A percentile compares a stretch with the other conserved stretches of the same genome.
Conservation (phyloP, 225 moss, liverwort and hornwort species). For the Polytrichum formosum region DNA sequence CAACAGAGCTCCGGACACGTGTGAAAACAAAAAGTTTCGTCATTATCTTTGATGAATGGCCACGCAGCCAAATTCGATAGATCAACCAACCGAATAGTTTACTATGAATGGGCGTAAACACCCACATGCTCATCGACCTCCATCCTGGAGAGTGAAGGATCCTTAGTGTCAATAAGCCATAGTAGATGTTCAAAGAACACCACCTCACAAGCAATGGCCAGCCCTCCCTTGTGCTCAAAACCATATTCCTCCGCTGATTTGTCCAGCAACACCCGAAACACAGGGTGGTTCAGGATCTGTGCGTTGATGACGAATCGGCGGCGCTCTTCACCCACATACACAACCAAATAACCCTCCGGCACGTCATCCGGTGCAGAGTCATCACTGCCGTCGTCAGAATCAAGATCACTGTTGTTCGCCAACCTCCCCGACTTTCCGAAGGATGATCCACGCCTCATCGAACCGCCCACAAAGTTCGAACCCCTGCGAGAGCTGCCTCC, state of each 20-base stretch:
- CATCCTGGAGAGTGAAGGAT: conserved; percentile 42
- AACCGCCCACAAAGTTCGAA: conserved; percentile 13
- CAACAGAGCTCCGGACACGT: background rate
- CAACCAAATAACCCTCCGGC: conserved; percentile 43
- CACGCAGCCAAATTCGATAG: conserved; percentile 1
- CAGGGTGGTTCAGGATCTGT: conserved; percentile 33
- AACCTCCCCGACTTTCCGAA: conserved; percentile 38
- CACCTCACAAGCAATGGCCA: conserved; percentile 53
- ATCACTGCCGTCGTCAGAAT: conserved; percentile 38
- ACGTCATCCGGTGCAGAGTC: conserved; percentile 48
- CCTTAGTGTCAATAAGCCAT: conserved; percentile 38
- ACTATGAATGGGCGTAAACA: conserved; percentile 28
- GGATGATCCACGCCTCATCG: conserved; percentile 29
- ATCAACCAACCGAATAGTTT: background rate
- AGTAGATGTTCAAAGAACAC: conserved; percentile 49
- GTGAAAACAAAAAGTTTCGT: conserved; percentile 10
- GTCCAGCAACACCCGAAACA: conserved; percentile 45
- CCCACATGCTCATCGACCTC: conserved; percentile 40
- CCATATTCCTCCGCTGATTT: conserved; percentile 69
- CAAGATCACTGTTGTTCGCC: conserved; percentile 10
- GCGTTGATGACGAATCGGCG: conserved; percentile 53
- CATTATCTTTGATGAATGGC: conserved; percentile 20
- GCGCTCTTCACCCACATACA: conserved; percentile 48
- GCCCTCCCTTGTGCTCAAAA: conserved; percentile 57
- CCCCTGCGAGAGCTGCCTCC: conserved; percentile 23